phyloP scores from a whole-genome alignment of 2,329 filamentous ascomycete species.

The Aspergillus eucalypticola region DNA sequence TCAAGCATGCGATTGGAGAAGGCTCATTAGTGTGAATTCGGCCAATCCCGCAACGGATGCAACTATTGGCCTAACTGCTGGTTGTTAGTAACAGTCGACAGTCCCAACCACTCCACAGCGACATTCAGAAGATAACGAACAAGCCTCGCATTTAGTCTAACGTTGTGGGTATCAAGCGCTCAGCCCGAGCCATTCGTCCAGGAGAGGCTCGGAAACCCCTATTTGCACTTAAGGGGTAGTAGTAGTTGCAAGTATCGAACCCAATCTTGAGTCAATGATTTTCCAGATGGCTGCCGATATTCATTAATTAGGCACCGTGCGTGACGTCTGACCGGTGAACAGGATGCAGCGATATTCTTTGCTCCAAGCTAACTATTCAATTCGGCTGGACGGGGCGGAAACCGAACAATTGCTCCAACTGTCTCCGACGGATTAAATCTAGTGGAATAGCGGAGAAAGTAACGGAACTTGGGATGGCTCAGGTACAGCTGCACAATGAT shows the following conservation, averaged over 20 bases:
- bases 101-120: not conserved
- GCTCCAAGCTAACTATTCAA: not conserved
- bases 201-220: not conserved
- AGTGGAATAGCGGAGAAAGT: not conserved
- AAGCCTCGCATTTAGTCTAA: not conserved
- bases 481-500: constrained; percentile 3
- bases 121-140: not conserved
- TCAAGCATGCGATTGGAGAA: no score
- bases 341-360: not conserved
- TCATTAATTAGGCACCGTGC: not conserved
- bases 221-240: not conserved
- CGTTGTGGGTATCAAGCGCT: not conserved
- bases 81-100: not conserved
- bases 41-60: not conserved
- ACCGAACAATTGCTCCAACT: not conserved
- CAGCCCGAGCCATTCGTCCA: not conserved
- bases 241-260: not conserved
- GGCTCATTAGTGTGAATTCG: no score
- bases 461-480: not conserved
- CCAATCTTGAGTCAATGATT: not conserved
- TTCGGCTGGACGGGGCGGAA: not conserved
- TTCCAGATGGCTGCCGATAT: no score
- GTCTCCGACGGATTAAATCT: not conserved
- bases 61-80: no score
- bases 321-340: not conserved